Base-by-base conservation (phyloP, 106 monocot species). In the Dendrobium nobile region DNA sequence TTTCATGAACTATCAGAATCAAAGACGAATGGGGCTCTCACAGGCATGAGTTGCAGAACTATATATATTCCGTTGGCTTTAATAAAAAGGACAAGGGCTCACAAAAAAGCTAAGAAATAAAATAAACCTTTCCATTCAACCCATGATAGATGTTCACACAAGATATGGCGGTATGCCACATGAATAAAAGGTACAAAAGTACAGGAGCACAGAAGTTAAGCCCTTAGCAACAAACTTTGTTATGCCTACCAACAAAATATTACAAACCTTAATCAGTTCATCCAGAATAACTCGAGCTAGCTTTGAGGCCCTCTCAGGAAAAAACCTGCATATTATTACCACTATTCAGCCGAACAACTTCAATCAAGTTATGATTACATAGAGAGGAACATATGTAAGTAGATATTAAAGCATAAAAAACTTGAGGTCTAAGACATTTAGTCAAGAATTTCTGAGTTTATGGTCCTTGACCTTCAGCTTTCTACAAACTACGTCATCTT, bases 181-280 rank as follows among this genome's bases (percentile, higher is more conserved):
- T 47, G 4, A 22, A 9, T 24, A 45, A 11, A 47, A 76, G 20
- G 8, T 11, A 26, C 0, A 9, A 47, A 27, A 5, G 27, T 41
- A 74, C 8, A n/a, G 7, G 74, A 43, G 6, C 5, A 18, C 3
- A 51, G 10, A 51, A 74, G 13, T 27, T 79, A 5, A 5, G 43
- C 45, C 41, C 41, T 26, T 44, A 43, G 7, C 7, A 31, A 27
- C 15, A 61, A 70, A 26, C 20, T 27, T 9, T 18, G 9, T 41
- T 54, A 5, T 16, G 4, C 17, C 42, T 40, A 55, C 9, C 26
- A 24, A 17, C 27, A 1, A 72, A 17, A 59, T 15, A 56, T 75
- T 1, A 84, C 81, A 77, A 47, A 97, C 96, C 96, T 94, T 90
- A 58, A 89, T 75, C 54, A 97, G 86, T 83, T 97, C 96, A 80